Conservation (phyloP, 2,329 filamentous ascomycete genomes). For the Colletotrichum somersetense region DNA sequence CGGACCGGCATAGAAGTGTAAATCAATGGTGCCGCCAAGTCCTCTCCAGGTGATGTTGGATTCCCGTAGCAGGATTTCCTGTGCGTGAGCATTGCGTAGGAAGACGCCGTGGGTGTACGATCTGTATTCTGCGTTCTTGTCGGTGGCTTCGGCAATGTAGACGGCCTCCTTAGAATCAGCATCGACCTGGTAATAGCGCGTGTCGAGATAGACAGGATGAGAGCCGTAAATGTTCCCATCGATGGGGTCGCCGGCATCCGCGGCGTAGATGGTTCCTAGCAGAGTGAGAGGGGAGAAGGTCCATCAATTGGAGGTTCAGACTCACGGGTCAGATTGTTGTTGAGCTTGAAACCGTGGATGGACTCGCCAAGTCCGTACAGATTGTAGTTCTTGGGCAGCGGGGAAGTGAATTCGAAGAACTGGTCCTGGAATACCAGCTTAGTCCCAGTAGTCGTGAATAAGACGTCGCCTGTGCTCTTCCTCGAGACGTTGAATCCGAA, state of each 20-base stretch:
- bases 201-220: constrained; percentile 85
- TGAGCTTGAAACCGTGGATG: constrained; percentile 78
- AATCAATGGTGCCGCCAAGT: constrained; percentile 81
- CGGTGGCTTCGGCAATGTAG: constrained; percentile 67
- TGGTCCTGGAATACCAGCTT: constrained; percentile 81
- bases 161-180: constrained; percentile 59
- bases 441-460: constrained; percentile 75
- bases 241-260: constrained; percentile 75
- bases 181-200: constrained; percentile 76
- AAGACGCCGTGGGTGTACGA: constrained; percentile 83
- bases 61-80: constrained; percentile 76
- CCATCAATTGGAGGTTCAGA: neutral
- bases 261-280: constrained; percentile 67
- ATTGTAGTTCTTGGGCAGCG: constrained; percentile 78
- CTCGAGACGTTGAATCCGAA: constrained; percentile 77
- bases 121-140: constrained; percentile 62
- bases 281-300: constrained; percentile 3
- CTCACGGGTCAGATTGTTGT: constrained; percentile 76
- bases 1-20: constrained; percentile 84
- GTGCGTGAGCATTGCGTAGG: constrained; percentile 80
- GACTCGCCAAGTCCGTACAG: constrained; percentile 81
- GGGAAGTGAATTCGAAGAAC: constrained; percentile 79
- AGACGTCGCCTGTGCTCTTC: constrained; percentile 70
- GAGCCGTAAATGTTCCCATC: constrained; percentile 80
- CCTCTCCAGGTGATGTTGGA: constrained; percentile 78